Evolutionary conservation across 1,284 basidiomycete genomes (phyloP).

Genomic region (Phlebopus sp.): DNA sequence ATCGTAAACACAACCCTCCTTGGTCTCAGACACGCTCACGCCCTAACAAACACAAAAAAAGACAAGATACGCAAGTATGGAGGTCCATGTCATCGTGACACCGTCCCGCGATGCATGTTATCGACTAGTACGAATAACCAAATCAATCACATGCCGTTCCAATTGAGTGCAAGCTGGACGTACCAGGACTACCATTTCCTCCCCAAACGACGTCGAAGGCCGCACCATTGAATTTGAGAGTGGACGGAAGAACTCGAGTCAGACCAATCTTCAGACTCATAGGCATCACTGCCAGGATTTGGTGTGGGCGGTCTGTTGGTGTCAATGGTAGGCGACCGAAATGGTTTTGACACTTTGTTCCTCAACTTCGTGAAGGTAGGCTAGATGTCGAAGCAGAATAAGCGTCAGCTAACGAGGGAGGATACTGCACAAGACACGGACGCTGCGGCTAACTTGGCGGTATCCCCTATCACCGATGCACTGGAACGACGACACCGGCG

Average conservation of each 20-base stretch:
- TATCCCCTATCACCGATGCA: background rate
- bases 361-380: background rate
- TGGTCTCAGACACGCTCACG: too few species aligned
- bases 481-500: background rate
- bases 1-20: too few species aligned
- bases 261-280: background rate
- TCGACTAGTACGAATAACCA: too few species aligned
- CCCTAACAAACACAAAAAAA: too few species aligned
- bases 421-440: background rate
- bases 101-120: too few species aligned
- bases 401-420: background rate
- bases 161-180: background rate
- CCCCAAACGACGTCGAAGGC: background rate
- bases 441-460: background rate
- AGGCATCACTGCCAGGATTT: background rate
- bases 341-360: background rate
- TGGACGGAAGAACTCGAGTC: background rate
- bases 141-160: too few species aligned
- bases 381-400: background rate
- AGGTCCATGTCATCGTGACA: too few species aligned
- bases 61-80: too few species aligned
- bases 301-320: conserved; percentile 1
- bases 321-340: background rate
- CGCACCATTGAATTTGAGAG: background rate
- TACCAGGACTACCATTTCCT: background rate